Base-by-base conservation (phyloP, 257 asterid species). In the Ilex aquifolium region DNA sequence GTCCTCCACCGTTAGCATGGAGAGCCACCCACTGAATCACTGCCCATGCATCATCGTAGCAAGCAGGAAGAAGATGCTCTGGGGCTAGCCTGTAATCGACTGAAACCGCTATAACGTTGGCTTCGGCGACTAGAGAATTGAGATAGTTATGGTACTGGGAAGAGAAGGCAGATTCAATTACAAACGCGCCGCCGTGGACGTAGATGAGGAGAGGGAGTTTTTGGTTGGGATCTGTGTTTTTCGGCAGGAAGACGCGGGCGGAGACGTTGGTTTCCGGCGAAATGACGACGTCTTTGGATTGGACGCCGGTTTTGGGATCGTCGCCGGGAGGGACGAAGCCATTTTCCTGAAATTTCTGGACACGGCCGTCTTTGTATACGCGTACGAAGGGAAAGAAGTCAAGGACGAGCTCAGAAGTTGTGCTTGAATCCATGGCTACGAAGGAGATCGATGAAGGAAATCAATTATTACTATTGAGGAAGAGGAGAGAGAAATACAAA, bases 11-110 rank as follows among this genome's bases (percentile, higher is more conserved):
- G 40, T 3, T 36, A 2, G 77, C 76, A 68, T 83, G 95, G 1
- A 80, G 63, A 10, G 73, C 81, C 10, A 80, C 63, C 95, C 95
- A 90, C 67, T 62, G 75, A 57, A 83, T 71, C 40, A 88, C 95
- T 9, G 67, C 31, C 97, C 95, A 90, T 4, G 95, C 81, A 66
- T 90, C 95, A 46, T 90, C 88, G 63, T 69, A 87, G 9, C 88
- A 65, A 36, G 63, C 65, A 0, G 90, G 84, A 14, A 87, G 54
- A 13, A 82, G 84, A 55, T 71, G 60, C 44, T 90, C 95, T 0
- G 95, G 92, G 3, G 95, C 95, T 13, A 83, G 59, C 29, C 95
- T 59, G 70, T 90, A 90, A 9, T 85, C 81, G 4, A 90, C 69
- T 0, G 95, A 83, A 11, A 82, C 87, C 4, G 83, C 88, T 10